Percentiles rank a stretch among this genome's conserved stretches.
Conservation (phyloP, 768 basidiomycete species). For the Trametes sanguinea region DNA sequence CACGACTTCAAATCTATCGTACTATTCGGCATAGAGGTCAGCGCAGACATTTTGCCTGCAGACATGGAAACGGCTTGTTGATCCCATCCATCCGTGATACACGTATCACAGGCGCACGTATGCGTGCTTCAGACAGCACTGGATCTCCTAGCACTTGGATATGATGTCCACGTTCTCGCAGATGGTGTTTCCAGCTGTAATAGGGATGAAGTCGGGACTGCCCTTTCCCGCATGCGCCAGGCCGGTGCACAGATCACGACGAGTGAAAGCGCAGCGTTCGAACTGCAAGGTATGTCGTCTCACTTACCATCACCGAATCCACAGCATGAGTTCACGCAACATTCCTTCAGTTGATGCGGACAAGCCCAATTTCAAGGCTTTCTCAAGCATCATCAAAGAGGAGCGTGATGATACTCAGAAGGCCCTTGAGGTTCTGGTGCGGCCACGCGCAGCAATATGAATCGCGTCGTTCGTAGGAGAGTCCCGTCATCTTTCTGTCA, state of each 20-base stretch:
- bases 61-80: background rate
- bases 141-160: constrained; percentile 55
- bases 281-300: constrained; percentile 58
- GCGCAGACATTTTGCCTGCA: constrained; percentile 22
- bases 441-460: background rate
- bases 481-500: no score
- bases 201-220: constrained; percentile 75
- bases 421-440: constrained; percentile 37
- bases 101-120: constrained; percentile 69
- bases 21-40: constrained; percentile 86
- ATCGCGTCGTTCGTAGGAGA: no score
- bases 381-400: constrained; percentile 75
- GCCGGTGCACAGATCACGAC: constrained; percentile 79
- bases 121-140: constrained; percentile 86
- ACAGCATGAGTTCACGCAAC: no score
- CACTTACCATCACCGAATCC: background rate
- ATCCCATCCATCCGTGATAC: background rate
- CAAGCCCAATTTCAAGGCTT: constrained; percentile 66
- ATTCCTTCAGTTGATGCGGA: constrained; percentile 54
- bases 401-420: constrained; percentile 64
- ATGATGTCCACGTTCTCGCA: constrained; percentile 69
- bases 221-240: constrained; percentile 66
- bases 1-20: constrained; percentile 61
- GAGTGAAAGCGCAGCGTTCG: constrained; percentile 79
- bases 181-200: constrained; percentile 87